A percentile compares a stretch with the other conserved stretches of the same genome.
These are phyloP conservation scores for Sporothrix luriei DNA, from an alignment of 2,329 filamentous ascomycete genomes.

Conservation along the genomic window DNA sequence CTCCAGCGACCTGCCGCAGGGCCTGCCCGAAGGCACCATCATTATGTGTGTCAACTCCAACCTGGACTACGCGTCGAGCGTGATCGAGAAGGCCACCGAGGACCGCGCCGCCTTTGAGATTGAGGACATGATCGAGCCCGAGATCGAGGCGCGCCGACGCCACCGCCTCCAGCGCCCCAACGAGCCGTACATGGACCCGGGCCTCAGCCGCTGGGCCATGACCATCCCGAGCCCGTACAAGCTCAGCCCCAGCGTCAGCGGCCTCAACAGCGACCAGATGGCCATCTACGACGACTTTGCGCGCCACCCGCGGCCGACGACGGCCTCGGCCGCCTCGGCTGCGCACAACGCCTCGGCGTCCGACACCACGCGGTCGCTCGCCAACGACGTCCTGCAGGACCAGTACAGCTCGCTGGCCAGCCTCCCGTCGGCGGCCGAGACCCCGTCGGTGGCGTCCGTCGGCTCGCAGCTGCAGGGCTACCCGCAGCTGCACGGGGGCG, in stretches of 20 bases:
- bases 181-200: constrained; percentile 80
- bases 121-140: constrained; percentile 84
- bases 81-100: constrained; percentile 95
- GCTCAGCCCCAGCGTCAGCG: constrained; percentile 67
- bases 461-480: constrained; percentile 59
- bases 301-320: constrained; percentile 66
- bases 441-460: constrained; percentile 58
- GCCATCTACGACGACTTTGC: constrained; percentile 97
- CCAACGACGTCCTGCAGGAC: constrained; percentile 66
- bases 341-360: constrained; percentile 62
- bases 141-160: constrained; percentile 74
- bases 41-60: constrained; percentile 99
- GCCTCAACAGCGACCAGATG: constrained; percentile 88
- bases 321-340: constrained; percentile 44
- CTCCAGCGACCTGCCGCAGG: constrained; percentile 71
- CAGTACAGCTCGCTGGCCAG: constrained; percentile 60
- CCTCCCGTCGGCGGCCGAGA: constrained; percentile 62
- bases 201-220: constrained; percentile 86
- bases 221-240: constrained; percentile 94
- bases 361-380: constrained; percentile 62
- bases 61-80: constrained; percentile 85
- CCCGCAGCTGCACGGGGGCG: constrained; percentile 54
- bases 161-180: constrained; percentile 75
- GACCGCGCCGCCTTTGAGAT: constrained; percentile 92
- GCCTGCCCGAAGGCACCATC: constrained; percentile 86